phyloP scores from a whole-genome alignment of 2,329 filamentous ascomycete species.

The Monosporascus sp. region DNA sequence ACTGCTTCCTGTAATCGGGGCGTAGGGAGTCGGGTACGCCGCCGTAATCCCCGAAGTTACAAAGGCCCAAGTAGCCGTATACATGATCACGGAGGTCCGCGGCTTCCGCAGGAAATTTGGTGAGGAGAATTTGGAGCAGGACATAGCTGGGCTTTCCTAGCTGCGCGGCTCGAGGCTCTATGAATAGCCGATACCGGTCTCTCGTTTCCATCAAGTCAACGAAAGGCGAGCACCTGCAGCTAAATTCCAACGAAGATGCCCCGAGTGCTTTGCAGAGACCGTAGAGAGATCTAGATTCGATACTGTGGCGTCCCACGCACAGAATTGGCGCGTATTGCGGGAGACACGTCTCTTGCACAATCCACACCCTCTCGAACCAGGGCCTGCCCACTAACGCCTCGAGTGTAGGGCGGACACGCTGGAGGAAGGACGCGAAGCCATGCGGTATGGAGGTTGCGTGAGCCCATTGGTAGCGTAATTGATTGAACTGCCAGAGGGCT shows the following conservation, averaged over 20 bases:
- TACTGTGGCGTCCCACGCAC: background rate
- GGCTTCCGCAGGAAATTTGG: background rate
- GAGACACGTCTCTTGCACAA: background rate
- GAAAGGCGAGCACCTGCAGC: background rate
- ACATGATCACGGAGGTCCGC: background rate
- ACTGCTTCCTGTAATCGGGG: background rate
- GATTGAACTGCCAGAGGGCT: background rate
- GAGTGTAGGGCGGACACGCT: background rate
- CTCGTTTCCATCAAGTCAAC: background rate
- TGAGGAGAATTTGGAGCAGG: background rate
- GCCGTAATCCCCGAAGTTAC: background rate
- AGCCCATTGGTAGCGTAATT: background rate
- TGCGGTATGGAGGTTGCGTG: background rate
- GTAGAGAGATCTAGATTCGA: background rate
- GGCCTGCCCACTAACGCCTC: background rate
- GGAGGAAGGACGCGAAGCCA: background rate
- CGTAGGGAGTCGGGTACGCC: background rate
- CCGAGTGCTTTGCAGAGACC: background rate
- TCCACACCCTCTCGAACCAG: background rate
- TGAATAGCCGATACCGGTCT: background rate
- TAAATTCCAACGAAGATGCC: background rate
- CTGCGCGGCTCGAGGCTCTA: background rate
- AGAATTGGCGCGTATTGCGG: background rate
- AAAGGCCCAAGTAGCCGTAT: background rate
- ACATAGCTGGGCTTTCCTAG: background rate